Percentiles rank a stretch among this genome's conserved stretches.
These are phyloP conservation scores for Erodium moschatum DNA, from an alignment of 441 rosid genomes.

Conservation along the genomic window DNA sequence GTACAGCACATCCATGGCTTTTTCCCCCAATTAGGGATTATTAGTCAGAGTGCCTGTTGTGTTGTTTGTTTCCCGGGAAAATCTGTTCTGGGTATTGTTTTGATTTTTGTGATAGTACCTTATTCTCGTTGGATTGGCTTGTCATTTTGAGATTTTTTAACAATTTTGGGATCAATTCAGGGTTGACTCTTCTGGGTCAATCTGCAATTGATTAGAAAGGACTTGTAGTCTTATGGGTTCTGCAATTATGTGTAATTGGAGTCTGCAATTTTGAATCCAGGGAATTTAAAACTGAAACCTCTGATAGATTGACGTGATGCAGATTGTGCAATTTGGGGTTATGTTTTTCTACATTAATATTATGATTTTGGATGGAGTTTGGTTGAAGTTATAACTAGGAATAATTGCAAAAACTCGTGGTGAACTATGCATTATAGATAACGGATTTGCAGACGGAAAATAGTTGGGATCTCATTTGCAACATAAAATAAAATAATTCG, in stretches of 20 bases:
- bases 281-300: not conserved
- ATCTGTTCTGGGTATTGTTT: not conserved
- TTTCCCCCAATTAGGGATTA: not conserved
- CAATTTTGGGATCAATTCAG: not conserved
- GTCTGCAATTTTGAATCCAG: not conserved
- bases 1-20: not conserved
- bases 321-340: conserved; percentile 2
- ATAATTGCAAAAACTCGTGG: too few relatives aligned
- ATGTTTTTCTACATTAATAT: not conserved
- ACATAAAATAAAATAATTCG: too few relatives aligned
- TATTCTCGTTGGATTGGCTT: not conserved
- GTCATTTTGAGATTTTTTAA: not conserved
- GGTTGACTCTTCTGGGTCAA: not conserved
- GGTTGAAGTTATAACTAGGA: too few relatives aligned
- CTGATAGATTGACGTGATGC: not conserved
- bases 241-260: not conserved
- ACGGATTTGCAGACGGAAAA: too few relatives aligned
- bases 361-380: too few relatives aligned
- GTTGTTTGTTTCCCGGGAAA: conserved; percentile 2
- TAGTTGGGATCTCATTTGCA: too few relatives aligned
- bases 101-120: not conserved
- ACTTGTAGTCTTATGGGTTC: not conserved
- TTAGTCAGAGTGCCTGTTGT: not conserved
- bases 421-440: too few relatives aligned
- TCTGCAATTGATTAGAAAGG: not conserved